Conservation (phyloP, 495 filamentous ascomycete species). For the Xylaria longipes region DNA sequence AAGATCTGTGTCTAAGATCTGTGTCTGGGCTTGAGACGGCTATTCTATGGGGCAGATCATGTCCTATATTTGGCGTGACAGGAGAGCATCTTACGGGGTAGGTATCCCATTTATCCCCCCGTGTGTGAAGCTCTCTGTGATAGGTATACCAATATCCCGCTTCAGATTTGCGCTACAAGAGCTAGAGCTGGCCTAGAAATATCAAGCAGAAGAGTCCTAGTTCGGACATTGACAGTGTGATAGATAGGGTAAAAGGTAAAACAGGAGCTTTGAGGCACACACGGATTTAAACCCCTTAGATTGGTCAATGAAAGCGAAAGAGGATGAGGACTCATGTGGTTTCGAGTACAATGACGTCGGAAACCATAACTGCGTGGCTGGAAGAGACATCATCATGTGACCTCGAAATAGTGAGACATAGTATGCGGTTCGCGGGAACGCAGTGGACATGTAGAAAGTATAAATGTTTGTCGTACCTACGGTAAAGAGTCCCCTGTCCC, state of each 20-base stretch:
- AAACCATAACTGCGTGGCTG: neutral
- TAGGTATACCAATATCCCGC: neutral
- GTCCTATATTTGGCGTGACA: neutral
- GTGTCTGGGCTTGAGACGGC: neutral
- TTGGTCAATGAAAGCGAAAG: neutral
- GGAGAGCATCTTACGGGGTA: neutral
- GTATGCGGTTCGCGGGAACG: neutral
- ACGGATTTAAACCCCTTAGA: neutral
- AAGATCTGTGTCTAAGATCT: neutral
- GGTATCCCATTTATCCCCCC: neutral
- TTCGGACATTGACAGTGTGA: too few species aligned
- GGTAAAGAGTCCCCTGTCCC: neutral
- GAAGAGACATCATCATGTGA: slow-evolving; percentile 9
- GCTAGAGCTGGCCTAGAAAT: neutral
- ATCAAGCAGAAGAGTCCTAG: too few species aligned
- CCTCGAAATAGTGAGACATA: neutral
- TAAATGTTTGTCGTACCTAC: slow-evolving; percentile 2
- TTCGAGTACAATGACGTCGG: neutral
- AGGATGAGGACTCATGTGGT: neutral
- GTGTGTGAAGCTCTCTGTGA: neutral
- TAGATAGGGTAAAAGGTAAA: neutral
- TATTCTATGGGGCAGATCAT: neutral
- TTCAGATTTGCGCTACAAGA: neutral
- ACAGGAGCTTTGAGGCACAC: neutral
- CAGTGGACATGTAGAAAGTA: neutral